Evolutionary conservation across 2,329 filamentous ascomycete species (phyloP).

Genomic region (Zymoseptoria brevis): DNA sequence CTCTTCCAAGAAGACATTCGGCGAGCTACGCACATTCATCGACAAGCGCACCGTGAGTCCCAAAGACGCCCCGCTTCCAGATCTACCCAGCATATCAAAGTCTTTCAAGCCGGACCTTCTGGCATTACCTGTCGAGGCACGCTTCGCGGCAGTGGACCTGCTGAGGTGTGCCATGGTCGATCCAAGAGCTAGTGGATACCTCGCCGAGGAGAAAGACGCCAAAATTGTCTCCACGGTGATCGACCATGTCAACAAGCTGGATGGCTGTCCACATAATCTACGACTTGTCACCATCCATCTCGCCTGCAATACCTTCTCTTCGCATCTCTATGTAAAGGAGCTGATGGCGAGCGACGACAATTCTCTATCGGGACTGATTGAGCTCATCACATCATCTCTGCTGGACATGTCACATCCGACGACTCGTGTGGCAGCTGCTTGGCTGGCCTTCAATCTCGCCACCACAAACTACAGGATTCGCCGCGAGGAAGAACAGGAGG

Average conservation of each 20-base stretch:
- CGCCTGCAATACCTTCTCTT: conserved; percentile 76
- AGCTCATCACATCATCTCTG: conserved; percentile 67
- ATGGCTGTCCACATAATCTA: conserved; percentile 67
- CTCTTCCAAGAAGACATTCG: conserved; percentile 53
- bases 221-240: conserved; percentile 60
- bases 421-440: conserved; percentile 72
- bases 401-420: conserved; percentile 67
- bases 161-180: conserved; percentile 71
- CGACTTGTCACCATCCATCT: conserved; percentile 78
- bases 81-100: conserved; percentile 56
- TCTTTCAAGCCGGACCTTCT: conserved; percentile 16
- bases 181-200: conserved; percentile 69
- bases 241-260: conserved; percentile 46
- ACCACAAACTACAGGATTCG: conserved; percentile 60
- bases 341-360: conserved; percentile 17
- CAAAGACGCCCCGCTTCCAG: conserved; percentile 61
- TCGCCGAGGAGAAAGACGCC: conserved; percentile 60
- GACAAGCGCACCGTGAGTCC: conserved; percentile 52
- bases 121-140: conserved; percentile 52
- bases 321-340: conserved; percentile 56
- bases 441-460: conserved; percentile 75
- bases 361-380: conserved; percentile 49
- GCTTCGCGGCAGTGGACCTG: conserved; percentile 82
- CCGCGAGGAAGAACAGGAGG: conserved; percentile 48
- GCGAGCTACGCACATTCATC: conserved; percentile 63